Percentiles rank a stretch among this genome's conserved stretches.
These are phyloP conservation scores for Scutellaria minor DNA, from an alignment of 257 asterid species.

Conservation along the genomic window DNA sequence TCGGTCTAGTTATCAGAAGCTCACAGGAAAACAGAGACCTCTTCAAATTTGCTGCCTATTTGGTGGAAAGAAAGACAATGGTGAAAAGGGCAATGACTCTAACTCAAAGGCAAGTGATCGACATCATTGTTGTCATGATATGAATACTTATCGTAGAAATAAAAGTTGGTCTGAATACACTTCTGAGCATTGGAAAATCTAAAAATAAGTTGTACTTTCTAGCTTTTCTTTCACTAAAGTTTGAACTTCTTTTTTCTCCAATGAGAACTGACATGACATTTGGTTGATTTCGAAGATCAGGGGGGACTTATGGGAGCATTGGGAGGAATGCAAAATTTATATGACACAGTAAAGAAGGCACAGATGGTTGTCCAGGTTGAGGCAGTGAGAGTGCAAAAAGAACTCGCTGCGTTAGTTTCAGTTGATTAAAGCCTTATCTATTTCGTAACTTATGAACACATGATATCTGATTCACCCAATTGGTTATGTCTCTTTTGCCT, in stretches of 20 bases:
- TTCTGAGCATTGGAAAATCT: not conserved
- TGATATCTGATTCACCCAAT: slow-evolving; percentile 6
- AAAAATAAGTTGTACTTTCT: not conserved
- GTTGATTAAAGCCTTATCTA: slow-evolving; percentile 9
- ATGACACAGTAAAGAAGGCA: slow-evolving; percentile 73
- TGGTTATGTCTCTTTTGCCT: not conserved
- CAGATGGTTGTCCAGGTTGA: slow-evolving; percentile 84
- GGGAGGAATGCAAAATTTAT: slow-evolving; percentile 69
- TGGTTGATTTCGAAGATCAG: slow-evolving; percentile 39
- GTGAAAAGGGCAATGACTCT: slow-evolving; percentile 55
- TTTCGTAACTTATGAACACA: not conserved
- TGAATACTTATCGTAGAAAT: not conserved
- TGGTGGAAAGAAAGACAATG: slow-evolving; percentile 64
- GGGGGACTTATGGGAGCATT: slow-evolving; percentile 54
- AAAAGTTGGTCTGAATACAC: not conserved
- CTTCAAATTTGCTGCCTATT: slow-evolving; percentile 47
- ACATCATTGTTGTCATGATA: not conserved
- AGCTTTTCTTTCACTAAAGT: not conserved
- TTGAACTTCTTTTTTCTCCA: slow-evolving; percentile 7
- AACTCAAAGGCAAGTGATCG: slow-evolving; percentile 57
- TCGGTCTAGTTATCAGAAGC: slow-evolving; percentile 31
- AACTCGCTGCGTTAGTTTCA: slow-evolving; percentile 62
- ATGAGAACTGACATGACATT: slow-evolving; percentile 11
- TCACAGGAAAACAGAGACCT: slow-evolving; percentile 29
- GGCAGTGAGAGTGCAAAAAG: slow-evolving; percentile 74